Conservation (phyloP, 768 basidiomycete genomes). For the Boletus patriciae region DNA sequence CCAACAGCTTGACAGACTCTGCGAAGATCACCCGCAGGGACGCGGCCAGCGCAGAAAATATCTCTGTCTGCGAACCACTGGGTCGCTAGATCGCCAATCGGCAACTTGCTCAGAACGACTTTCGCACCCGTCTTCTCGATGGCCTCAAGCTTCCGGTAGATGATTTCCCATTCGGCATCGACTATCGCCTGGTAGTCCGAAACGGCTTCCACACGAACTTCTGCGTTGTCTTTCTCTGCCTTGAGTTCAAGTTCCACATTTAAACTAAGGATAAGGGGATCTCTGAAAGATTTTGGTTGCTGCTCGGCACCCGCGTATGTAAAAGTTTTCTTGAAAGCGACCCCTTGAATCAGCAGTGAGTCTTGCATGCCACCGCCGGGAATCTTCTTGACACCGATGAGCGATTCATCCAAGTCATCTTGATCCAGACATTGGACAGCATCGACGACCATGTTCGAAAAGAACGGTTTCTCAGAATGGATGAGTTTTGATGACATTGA, state of each 20-base stretch:
- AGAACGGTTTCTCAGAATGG: conserved; percentile 98
- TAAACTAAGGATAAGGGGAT: conserved; percentile 89
- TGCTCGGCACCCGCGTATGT: conserved; percentile 99
- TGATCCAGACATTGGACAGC: conserved; percentile 92
- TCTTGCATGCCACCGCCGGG: conserved; percentile 98
- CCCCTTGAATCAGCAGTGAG: conserved; percentile 83
- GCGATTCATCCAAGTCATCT: conserved; percentile 88
- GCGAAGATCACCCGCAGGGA: conserved; percentile 84
- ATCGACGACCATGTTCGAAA: conserved; percentile 98
- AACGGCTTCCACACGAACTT: conserved; percentile 94
- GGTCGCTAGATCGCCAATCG: conserved; percentile 97
- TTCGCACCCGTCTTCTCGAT: conserved; percentile 97
- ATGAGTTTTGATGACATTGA: conserved; percentile 99
- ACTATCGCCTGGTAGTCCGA: conserved; percentile 99
- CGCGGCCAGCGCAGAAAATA: conserved; percentile 98
- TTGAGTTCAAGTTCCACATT: conserved; percentile 99
- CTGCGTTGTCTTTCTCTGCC: conserved; percentile 99
- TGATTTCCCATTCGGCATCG: conserved; percentile 99
- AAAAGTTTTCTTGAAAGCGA: conserved; percentile 99
- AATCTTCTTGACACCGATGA: conserved; percentile 98
- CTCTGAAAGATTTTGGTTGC: conserved; percentile 88
- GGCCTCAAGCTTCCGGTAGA: conserved; percentile 94
- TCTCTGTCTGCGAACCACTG: conserved; percentile 99
- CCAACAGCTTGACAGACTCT: conserved; percentile 96
- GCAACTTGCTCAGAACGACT: conserved; percentile 95